Percentiles rank a stretch among this genome's conserved stretches.
phyloP scores from a whole-genome alignment of 495 filamentous ascomycete genomes.

The Podospora comata region DNA sequence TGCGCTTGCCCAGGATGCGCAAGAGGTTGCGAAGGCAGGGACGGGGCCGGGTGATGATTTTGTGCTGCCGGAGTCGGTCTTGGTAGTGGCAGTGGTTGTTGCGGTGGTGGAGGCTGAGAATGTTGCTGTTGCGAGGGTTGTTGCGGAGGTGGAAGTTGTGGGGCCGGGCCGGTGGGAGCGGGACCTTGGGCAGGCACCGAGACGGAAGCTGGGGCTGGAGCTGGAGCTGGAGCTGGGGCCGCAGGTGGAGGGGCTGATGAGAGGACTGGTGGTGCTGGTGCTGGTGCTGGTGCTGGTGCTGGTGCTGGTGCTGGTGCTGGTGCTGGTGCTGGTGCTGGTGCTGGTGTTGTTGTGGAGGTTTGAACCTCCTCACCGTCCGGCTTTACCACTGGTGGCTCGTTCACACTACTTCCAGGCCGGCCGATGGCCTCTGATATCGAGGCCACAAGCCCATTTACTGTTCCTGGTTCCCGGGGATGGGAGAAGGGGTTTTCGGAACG shows the following conservation, averaged over 20 bases:
- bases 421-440: constrained; percentile 6
- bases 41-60: constrained; percentile 2
- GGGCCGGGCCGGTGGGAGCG: neutral
- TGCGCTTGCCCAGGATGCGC: constrained; percentile 8
- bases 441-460: constrained; percentile 7
- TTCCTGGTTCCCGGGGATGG: constrained; percentile 13
- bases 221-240: constrained; percentile 7
- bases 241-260: constrained; percentile 17
- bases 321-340: neutral
- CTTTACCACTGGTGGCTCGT: constrained; percentile 26
- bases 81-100: neutral
- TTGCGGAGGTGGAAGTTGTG: constrained; percentile 5
- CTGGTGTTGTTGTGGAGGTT: too few species aligned
- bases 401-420: constrained; percentile 7
- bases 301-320: constrained; percentile 8
- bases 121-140: constrained; percentile 2
- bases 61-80: constrained; percentile 3
- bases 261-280: neutral
- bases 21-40: constrained; percentile 6
- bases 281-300: constrained; percentile 2
- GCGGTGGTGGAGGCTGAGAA: neutral
- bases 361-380: constrained; percentile 13
- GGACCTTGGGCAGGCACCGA: neutral
- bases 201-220: constrained; percentile 4
- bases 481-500: constrained; percentile 19